These are phyloP conservation scores for Gaertneriomyces sp. DNA, from an alignment of 192 early-diverging fungal genomes.

Conservation along the genomic window DNA sequence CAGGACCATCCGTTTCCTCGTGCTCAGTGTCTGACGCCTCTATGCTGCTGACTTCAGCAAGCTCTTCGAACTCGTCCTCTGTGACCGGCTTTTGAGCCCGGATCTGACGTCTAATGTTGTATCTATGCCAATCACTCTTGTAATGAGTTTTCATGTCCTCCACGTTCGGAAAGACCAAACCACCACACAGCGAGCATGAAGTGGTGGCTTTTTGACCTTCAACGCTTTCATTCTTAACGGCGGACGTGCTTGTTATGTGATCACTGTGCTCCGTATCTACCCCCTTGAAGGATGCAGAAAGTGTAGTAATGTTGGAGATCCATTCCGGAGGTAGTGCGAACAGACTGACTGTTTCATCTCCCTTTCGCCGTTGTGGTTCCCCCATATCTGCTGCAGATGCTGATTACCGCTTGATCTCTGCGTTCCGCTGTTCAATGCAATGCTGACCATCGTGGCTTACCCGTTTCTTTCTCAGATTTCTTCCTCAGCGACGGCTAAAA, in stretches of 20 bases:
- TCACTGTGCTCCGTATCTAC: no score
- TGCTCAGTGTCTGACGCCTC: conserved; percentile 34
- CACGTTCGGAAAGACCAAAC: conserved; percentile 4
- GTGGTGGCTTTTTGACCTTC: background rate
- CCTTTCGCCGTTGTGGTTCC: no score
- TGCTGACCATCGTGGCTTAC: no score
- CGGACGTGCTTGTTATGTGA: background rate
- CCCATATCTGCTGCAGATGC: no score
- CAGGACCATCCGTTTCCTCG: conserved; percentile 15
- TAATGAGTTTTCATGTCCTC: conserved; percentile 66
- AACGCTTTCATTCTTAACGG: background rate
- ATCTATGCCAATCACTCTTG: conserved; percentile 90
- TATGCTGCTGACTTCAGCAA: conserved; percentile 37
- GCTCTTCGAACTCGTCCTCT: conserved; percentile 42
- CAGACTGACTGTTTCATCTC: no score
- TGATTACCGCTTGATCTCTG: no score
- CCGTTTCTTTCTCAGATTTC: no score
- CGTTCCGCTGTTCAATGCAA: no score
- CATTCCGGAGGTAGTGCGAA: no score
- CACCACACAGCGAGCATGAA: conserved; percentile 13
- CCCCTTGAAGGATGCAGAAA: no score
- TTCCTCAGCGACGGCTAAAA: no score
- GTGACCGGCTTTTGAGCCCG: conserved; percentile 23
- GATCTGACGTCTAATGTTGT: conserved; percentile 86
- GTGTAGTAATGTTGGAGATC: no score